Percentiles rank a stretch among this genome's conserved stretches.
Evolutionary conservation across 257 asterid species (phyloP).

Genomic region (Penstemon davidsonii): DNA sequence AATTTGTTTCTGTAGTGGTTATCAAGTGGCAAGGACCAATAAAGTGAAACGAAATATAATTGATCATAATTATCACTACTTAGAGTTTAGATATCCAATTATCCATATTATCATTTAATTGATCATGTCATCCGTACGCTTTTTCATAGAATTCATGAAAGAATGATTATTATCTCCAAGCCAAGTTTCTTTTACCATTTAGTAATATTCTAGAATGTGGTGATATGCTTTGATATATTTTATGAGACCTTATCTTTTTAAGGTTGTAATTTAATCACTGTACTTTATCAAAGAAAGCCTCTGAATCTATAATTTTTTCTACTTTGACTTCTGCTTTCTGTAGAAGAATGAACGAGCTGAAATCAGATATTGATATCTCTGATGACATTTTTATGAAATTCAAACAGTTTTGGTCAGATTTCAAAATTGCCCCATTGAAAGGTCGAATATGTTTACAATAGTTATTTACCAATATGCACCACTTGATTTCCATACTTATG

Average conservation of each 20-base stretch:
- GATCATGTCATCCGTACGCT: not conserved
- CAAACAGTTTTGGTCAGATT: slow-evolving; percentile 82
- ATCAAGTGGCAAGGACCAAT: not conserved
- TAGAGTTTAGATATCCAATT: not conserved
- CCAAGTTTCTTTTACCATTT: not conserved
- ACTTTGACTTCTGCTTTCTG: slow-evolving; percentile 18
- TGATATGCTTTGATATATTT: not conserved
- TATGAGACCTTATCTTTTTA: not conserved
- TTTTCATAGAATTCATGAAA: slow-evolving; percentile 4
- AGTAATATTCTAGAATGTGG: not conserved
- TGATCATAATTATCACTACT: not conserved
- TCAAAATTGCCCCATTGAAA: slow-evolving; percentile 68
- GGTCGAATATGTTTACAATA: slow-evolving; percentile 42
- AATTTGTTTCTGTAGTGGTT: not conserved
- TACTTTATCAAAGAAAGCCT: slow-evolving; percentile 11
- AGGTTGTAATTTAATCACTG: slow-evolving; percentile 10
- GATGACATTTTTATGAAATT: slow-evolving; percentile 63
- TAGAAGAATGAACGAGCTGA: slow-evolving; percentile 86
- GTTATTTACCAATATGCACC: not conserved
- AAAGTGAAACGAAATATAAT: not conserved
- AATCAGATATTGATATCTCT: slow-evolving; percentile 76
- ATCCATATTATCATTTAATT: not conserved
- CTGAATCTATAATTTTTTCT: slow-evolving; percentile 11
- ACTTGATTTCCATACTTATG: slow-evolving; percentile 16
- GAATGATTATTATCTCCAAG: not conserved